Evolutionary conservation across 2,329 filamentous ascomycete genomes (phyloP).

Genomic region (Alternaria consortialis): DNA sequence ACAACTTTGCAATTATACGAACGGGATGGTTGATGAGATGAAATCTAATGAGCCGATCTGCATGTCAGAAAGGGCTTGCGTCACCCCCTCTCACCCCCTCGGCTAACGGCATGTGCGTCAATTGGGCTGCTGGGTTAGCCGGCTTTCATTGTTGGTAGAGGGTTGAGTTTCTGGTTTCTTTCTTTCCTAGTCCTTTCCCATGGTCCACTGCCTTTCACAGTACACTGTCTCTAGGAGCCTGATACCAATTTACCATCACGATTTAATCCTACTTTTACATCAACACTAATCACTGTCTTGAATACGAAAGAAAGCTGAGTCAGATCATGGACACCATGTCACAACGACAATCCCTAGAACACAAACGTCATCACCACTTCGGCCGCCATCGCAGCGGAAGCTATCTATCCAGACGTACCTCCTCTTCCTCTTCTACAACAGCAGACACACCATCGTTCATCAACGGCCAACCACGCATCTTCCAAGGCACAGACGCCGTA

Average conservation of each 20-base stretch:
- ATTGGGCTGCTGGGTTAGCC: constrained; percentile 11
- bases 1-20: not conserved
- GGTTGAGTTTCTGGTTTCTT: constrained; percentile 1
- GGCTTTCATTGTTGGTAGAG: constrained; percentile 9
- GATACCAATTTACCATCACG: not conserved
- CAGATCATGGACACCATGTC: constrained; percentile 12
- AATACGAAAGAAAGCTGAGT: not conserved
- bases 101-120: constrained; percentile 19
- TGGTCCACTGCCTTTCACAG: not conserved
- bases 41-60: constrained; percentile 10
- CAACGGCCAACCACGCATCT: constrained; percentile 5
- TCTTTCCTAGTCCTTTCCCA: not conserved
- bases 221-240: not conserved
- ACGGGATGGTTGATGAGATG: not conserved
- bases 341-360: constrained; percentile 5
- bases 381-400: constrained; percentile 19
- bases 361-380: constrained; percentile 18
- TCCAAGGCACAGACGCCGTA: constrained; percentile 29
- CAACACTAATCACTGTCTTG: not conserved
- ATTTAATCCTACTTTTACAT: not conserved
- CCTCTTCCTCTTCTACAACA: not conserved
- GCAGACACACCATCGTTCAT: not conserved
- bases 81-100: constrained; percentile 9
- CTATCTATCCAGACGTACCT: constrained; percentile 5
- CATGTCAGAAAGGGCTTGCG: constrained; percentile 17